Conservation (phyloP, 2,329 filamentous ascomycete species). For the Aspergillus arachidicola region DNA sequence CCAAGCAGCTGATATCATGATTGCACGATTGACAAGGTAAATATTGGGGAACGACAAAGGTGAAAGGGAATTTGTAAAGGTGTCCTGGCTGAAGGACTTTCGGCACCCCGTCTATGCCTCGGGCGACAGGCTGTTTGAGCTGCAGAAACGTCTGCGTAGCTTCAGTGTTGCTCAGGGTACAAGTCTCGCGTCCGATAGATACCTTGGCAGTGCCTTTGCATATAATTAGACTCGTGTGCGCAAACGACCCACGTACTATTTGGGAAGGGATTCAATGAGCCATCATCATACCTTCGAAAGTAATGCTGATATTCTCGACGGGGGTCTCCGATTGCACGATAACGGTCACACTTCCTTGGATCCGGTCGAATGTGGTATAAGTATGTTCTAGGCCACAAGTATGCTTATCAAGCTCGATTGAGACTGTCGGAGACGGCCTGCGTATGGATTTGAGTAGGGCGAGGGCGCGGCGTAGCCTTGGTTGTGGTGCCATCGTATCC, state of each 20-base stretch:
- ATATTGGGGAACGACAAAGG: neutral
- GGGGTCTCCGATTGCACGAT: neutral
- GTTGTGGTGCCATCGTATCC: neutral
- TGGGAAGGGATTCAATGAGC: fast-evolving
- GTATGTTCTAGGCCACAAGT: neutral
- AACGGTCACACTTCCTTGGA: neutral
- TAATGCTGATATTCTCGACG: neutral
- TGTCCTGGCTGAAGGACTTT: neutral
- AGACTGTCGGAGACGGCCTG: neutral
- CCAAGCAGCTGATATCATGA: neutral
- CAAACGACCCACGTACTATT: neutral
- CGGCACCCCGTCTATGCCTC: neutral
- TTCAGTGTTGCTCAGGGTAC: neutral
- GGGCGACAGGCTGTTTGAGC: neutral
- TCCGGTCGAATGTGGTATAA: neutral
- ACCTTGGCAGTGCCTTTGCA: neutral
- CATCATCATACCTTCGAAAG: neutral
- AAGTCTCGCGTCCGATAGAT: neutral
- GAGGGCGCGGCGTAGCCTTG: neutral
- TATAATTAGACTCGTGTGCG: neutral
- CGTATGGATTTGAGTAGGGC: neutral
- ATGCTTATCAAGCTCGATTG: neutral
- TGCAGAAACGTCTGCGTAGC: neutral
- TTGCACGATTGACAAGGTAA: neutral
- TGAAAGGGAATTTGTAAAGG: neutral